phyloP scores from a whole-genome alignment of 129 eudicot species.

The Smallanthus sonchifolius region DNA sequence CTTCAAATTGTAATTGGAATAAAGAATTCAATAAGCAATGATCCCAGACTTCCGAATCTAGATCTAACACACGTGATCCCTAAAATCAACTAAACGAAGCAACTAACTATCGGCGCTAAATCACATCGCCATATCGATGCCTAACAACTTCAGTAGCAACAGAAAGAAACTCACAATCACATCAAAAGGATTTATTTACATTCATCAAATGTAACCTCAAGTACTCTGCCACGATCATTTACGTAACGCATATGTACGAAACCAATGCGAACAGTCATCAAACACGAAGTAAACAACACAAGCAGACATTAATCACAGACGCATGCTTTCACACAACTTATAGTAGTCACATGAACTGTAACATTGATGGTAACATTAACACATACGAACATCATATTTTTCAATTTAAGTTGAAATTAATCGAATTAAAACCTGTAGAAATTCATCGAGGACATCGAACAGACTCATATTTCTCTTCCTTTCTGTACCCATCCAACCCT shows the following conservation, averaged over 20 bases:
- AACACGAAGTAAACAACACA: constrained; percentile 5
- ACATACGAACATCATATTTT: background rate
- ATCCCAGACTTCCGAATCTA: background rate
- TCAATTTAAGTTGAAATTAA: constrained; percentile 4
- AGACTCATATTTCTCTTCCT: too few species aligned
- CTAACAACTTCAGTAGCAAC: too few species aligned
- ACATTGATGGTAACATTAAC: constrained; percentile 14
- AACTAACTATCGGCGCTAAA: too few species aligned
- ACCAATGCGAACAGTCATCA: background rate
- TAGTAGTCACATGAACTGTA: background rate
- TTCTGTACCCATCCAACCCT: too few species aligned
- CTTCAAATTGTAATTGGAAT: constrained; percentile 7
- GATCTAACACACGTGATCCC: constrained; percentile 10
- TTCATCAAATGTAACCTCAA: too few species aligned
- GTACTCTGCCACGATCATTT: too few species aligned
- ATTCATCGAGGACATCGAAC: too few species aligned
- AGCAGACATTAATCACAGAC: background rate
- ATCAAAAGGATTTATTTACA: too few species aligned
- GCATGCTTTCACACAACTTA: background rate
- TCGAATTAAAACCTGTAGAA: constrained; percentile 21
- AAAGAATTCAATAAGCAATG: background rate
- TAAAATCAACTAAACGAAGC: background rate
- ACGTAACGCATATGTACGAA: constrained; percentile 1
- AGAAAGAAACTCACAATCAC: too few species aligned
- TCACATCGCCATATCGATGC: too few species aligned